phyloP scores from a whole-genome alignment of 2,329 filamentous ascomycete species.

The Colletotrichum viniferum region DNA sequence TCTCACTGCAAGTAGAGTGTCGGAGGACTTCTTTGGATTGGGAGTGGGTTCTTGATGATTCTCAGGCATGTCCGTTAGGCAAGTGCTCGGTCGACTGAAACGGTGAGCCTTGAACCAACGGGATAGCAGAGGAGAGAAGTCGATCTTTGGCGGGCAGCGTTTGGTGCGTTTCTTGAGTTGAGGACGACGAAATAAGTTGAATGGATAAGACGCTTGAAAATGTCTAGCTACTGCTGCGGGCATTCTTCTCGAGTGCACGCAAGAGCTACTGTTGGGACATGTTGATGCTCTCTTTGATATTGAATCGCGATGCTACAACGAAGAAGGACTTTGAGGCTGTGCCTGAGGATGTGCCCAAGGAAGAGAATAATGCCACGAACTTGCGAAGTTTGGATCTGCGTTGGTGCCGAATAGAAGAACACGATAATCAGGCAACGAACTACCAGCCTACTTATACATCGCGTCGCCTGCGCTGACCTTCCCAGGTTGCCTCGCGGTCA shows the following conservation, averaged over 20 bases:
- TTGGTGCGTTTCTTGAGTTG: neutral
- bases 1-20: constrained; percentile 16
- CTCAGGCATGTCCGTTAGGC: constrained; percentile 9
- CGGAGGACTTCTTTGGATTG: neutral
- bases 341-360: neutral
- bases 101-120: neutral
- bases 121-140: neutral
- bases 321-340: neutral
- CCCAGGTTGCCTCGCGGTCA: neutral
- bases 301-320: neutral
- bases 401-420: neutral
- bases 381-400: neutral
- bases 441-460: neutral
- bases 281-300: neutral
- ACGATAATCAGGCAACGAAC: neutral
- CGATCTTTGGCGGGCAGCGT: neutral
- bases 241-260: constrained; percentile 9
- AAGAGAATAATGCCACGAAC: neutral
- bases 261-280: neutral
- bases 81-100: neutral
- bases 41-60: neutral
- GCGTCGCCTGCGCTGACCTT: neutral
- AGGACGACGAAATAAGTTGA: neutral
- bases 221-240: neutral
- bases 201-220: neutral